Evolutionary conservation across 345 rosid genomes (phyloP).

Genomic region (Cardiospermum halicacabum): DNA sequence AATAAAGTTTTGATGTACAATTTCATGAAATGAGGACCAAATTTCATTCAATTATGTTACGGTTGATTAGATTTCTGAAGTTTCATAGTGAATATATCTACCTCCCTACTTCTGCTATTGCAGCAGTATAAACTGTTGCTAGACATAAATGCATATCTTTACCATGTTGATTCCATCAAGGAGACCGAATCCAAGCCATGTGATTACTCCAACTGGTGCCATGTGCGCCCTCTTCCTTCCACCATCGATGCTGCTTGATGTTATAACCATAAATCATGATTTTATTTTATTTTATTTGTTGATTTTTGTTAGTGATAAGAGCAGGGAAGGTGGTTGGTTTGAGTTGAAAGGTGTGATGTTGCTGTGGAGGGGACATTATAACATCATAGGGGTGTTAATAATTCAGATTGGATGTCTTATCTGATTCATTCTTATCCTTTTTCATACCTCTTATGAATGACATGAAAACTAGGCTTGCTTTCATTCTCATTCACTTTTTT

Average conservation of each 20-base stretch:
- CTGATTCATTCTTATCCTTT: background rate
- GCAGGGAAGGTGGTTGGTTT: too few species aligned
- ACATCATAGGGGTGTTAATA: background rate
- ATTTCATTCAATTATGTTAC: background rate
- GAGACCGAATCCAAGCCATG: background rate
- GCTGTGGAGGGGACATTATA: constrained; percentile 14
- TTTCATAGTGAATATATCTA: background rate
- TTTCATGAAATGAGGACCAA: constrained; percentile 13
- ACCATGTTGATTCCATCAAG: background rate
- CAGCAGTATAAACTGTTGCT: background rate
- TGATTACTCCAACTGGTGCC: constrained; percentile 11
- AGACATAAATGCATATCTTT: background rate
- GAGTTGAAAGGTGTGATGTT: constrained; percentile 7
- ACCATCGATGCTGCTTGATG: constrained; percentile 6
- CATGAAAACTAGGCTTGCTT: constrained; percentile 18
- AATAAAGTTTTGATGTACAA: constrained; percentile 23
- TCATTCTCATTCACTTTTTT: background rate
- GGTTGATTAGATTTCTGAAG: background rate
- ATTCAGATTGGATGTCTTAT: constrained; percentile 9
- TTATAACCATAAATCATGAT: background rate
- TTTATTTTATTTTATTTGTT: background rate
- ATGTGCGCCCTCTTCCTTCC: constrained; percentile 5
- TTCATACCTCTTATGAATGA: constrained; percentile 6
- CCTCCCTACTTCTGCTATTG: background rate
- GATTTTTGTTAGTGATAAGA: background rate